A percentile compares a stretch with the other conserved stretches of the same genome.
Conservation (phyloP, 2,329 filamentous ascomycete genomes). For the Parascedosporium putredinis region DNA sequence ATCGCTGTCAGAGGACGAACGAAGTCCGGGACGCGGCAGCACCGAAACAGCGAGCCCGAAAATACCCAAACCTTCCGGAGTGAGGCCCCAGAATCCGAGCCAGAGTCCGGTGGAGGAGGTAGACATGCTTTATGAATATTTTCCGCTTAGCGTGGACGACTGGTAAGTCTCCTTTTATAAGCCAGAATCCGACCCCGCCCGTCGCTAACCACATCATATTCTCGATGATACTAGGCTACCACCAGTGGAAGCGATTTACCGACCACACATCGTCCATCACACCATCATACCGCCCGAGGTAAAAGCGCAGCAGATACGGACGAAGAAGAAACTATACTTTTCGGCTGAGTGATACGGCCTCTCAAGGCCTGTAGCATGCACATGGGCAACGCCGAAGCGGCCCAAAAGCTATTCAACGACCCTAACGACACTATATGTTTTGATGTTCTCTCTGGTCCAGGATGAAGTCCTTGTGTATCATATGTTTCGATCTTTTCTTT, state of each 20-base stretch:
- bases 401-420: background rate
- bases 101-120: constrained; percentile 63
- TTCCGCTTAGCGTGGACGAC: constrained; percentile 81
- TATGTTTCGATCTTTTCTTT: no score
- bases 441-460: no score
- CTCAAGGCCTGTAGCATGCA: no score
- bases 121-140: constrained; percentile 88
- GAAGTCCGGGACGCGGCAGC: constrained; percentile 40
- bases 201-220: no score
- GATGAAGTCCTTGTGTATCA: no score
- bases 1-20: constrained; percentile 50
- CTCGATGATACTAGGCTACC: constrained; percentile 72
- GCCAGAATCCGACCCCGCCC: no score
- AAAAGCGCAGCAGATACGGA: constrained; percentile 56
- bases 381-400: background rate
- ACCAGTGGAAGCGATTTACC: constrained; percentile 79
- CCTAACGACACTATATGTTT: background rate
- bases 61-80: constrained; percentile 23
- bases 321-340: constrained; percentile 63
- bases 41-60: constrained; percentile 42
- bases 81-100: constrained; percentile 26
- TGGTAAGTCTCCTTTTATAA: constrained; percentile 57
- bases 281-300: constrained; percentile 60
- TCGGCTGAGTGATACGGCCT: constrained; percentile 58
- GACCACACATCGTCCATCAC: constrained; percentile 89